phyloP scores from a whole-genome alignment of 2,329 filamentous ascomycete genomes.

The Diplocarpon rosae region DNA sequence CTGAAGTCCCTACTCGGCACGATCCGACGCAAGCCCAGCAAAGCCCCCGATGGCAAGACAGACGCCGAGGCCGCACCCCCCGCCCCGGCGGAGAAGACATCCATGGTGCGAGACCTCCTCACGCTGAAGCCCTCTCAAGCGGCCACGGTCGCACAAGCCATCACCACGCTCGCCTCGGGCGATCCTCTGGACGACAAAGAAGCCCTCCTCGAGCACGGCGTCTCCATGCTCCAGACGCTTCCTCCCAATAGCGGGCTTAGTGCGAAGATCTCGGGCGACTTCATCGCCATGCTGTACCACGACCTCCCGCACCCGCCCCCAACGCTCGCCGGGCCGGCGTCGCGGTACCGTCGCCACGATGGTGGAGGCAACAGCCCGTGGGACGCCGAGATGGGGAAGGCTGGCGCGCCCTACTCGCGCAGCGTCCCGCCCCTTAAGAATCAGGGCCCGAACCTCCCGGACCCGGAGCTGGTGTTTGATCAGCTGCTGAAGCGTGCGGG shows the following conservation, averaged over 20 bases:
- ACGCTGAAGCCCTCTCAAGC: constrained; percentile 31
- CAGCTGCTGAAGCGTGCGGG: constrained; percentile 33
- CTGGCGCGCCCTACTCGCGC: constrained; percentile 35
- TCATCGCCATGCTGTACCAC: constrained; percentile 41
- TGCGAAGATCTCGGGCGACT: constrained; percentile 35
- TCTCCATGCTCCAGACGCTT: constrained; percentile 40
- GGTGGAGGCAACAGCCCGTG: constrained; percentile 37
- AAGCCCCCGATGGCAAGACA: constrained; percentile 36
- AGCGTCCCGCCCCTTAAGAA: constrained; percentile 35
- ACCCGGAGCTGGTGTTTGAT: constrained; percentile 37
- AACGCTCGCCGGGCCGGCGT: constrained; percentile 35
- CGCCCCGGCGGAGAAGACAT: constrained; percentile 29
- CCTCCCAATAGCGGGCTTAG: constrained; percentile 38
- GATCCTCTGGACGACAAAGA: constrained; percentile 37
- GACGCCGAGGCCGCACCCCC: constrained; percentile 28
- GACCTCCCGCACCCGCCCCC: constrained; percentile 40
- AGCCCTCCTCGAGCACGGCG: constrained; percentile 38
- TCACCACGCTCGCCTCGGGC: constrained; percentile 34
- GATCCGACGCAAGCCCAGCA: constrained; percentile 35
- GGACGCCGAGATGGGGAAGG: constrained; percentile 41
- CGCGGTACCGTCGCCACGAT: constrained; percentile 34
- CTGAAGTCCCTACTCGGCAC: constrained; percentile 33
- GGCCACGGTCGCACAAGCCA: constrained; percentile 30
- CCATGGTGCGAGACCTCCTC: constrained; percentile 30
- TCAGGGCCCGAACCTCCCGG: constrained; percentile 38